phyloP scores from a whole-genome alignment of 192 early-diverging fungal species.

The Chytriomyces confervae region DNA sequence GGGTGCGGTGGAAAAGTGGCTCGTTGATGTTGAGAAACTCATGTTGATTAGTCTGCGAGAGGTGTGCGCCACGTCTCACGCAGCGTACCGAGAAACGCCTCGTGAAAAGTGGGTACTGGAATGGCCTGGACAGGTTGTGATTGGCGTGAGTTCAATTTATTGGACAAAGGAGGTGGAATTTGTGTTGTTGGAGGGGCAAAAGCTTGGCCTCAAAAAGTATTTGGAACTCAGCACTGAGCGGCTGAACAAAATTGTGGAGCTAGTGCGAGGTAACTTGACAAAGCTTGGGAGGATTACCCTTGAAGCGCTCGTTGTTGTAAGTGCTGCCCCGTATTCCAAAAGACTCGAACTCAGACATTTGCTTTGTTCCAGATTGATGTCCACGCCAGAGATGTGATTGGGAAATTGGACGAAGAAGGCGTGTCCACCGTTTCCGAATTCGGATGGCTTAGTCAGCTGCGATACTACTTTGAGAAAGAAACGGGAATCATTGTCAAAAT shows the following conservation, averaged over 20 bases:
- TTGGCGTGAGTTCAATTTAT: slow-evolving; percentile 62
- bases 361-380: slow-evolving; percentile 58
- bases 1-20: slow-evolving; percentile 65
- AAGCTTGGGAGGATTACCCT: slow-evolving; percentile 54
- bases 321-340: slow-evolving; percentile 27
- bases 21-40: slow-evolving; percentile 60
- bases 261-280: slow-evolving; percentile 61
- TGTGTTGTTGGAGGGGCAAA: slow-evolving; percentile 50
- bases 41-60: slow-evolving; percentile 59
- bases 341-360: neutral
- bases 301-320: slow-evolving; percentile 65
- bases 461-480: slow-evolving; percentile 68
- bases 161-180: slow-evolving; percentile 69
- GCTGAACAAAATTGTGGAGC: slow-evolving; percentile 60
- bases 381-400: slow-evolving; percentile 64
- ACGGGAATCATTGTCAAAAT: slow-evolving; percentile 63
- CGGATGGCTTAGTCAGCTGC: slow-evolving; percentile 61
- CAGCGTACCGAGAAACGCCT: slow-evolving; percentile 52
- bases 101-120: slow-evolving; percentile 66
- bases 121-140: slow-evolving; percentile 68
- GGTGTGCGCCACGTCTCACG: slow-evolving; percentile 47
- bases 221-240: slow-evolving; percentile 54
- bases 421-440: slow-evolving; percentile 55
- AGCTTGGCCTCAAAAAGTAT: slow-evolving; percentile 58
- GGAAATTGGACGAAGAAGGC: slow-evolving; percentile 53